Evolutionary conservation across 2,329 filamentous ascomycete genomes (phyloP), one percentile per base, ranked within the genome.

Genomic region (Fusarium nisikadoi): DNA sequence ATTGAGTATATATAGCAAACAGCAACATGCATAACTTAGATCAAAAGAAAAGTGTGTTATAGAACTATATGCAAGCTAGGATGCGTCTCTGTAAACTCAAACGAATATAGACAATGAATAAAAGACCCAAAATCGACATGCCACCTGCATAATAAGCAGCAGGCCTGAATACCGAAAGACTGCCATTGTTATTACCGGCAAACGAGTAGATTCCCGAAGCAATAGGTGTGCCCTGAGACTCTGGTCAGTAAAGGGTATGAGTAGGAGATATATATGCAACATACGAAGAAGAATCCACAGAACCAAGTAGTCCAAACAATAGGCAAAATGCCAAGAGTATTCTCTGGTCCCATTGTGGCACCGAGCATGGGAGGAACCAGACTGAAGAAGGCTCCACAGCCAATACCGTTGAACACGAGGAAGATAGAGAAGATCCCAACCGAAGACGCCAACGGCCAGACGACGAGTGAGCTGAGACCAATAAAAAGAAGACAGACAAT

Each of bases 291-390:
- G 61, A 78, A 79, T 0, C 78, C 78, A 27, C 68, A 77, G 17
- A 78, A 78, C 78, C 78, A 79, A 1, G 75, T 76, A 5, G 77
- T 79, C 74, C 77, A 77, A 2, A 79, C 60, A 6, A 79, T 76
- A 1, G 78, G 77, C 1, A 79, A 50, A 3, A 78, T 74, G 1
- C 75, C 73, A 1, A 79, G 68, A 0, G 70, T 72, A 8, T 75
- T 76, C 36, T 75, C 73, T 6, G 50, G 31, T 0, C 78, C 78
- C 60, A 79, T 78, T 0, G 71, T 72, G 2, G 75, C 72, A 2
- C 78, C 75, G 8, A 79, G 39, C 29, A 75, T 76, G 1, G 76
- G 69, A 2, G 78, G 78, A 7, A 78, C 78, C 3, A 79, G 60
- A 27, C 78, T 79, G n/a, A 79, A 79, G 52, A 78, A 79, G 0